Percentiles rank a stretch among this genome's conserved stretches.
phyloP scores from a whole-genome alignment of 2,329 filamentous ascomycete species.

The Fusarium newnesense region DNA sequence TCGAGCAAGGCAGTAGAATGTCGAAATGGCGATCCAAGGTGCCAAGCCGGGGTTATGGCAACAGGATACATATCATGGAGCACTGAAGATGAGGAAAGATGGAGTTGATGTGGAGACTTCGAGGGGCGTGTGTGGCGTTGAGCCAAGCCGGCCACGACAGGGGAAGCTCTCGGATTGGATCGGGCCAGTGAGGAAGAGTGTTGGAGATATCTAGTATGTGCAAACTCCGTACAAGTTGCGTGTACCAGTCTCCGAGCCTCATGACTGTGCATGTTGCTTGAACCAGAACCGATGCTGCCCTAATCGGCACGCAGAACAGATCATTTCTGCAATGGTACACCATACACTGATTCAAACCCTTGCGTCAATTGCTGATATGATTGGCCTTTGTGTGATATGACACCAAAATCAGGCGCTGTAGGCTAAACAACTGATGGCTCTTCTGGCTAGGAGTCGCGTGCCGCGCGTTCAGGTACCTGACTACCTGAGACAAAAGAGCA shows the following conservation, averaged over 20 bases:
- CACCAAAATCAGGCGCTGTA: neutral
- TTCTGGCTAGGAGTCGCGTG: slow-evolving; percentile 29
- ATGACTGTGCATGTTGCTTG: neutral
- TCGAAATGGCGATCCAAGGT: slow-evolving; percentile 21
- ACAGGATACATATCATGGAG: slow-evolving; percentile 16
- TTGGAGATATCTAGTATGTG: neutral
- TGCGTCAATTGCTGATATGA: neutral
- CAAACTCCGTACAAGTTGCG: neutral
- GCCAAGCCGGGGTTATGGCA: slow-evolving; percentile 41
- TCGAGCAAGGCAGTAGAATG: slow-evolving; percentile 31
- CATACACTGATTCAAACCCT: neutral
- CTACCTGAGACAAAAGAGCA: slow-evolving; percentile 16
- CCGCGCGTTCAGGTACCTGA: slow-evolving; percentile 33
- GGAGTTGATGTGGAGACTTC: slow-evolving; percentile 16
- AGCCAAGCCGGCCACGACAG: slow-evolving; percentile 11
- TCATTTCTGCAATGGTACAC: neutral
- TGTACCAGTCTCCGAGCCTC: neutral
- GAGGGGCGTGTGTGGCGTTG: slow-evolving; percentile 27
- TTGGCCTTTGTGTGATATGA: neutral
- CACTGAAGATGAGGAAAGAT: slow-evolving; percentile 4
- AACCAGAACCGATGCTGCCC: neutral
- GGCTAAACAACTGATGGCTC: neutral
- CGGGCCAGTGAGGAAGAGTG: neutral
- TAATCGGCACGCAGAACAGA: neutral
- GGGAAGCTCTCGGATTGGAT: slow-evolving; percentile 7